Base-by-base conservation (phyloP, 768 basidiomycete species). In the Hericium erinaceus region DNA sequence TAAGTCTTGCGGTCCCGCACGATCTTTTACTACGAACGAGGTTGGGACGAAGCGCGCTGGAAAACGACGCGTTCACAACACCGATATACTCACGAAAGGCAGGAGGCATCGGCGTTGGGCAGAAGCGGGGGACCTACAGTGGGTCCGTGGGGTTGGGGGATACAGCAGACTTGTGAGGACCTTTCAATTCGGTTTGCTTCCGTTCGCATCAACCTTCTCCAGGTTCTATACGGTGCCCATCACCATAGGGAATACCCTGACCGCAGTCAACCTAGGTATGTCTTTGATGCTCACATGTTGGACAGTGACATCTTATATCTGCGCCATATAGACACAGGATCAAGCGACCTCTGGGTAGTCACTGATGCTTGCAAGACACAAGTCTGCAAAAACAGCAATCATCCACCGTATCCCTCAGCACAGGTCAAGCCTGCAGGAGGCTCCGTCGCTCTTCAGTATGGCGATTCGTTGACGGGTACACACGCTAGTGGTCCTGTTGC, bases 401-500 rank as follows among this genome's bases (percentile, higher is more conserved):
- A 57, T 59, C 59, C 54, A 13, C 22, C 59, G 39, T 62, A 62
- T 53, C 61, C 56, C 16, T 52, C 59, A 5, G 33, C 52, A 8
- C 40, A 26, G 39, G 52, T 62, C 16, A 39, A 28, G 15, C 52
- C 41, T 20, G 59, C 44, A 38, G 73, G 76, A 2, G 64, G 83
- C 39, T 74, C 77, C 48, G 79, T 77, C 12, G 55, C 65, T 5
- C 72, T 90, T 12, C 69, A 73, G 6, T 91, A 89, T 59, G 89
- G 89, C 49, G 88, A 89, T 67, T 88, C 87, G 2, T 66, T 58
- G 7, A 86, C 86, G 0, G 84, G 83, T 0, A 90, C 87, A 0
- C 80, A 81, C 61, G 87, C 87, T 3, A 67, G 68, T 40, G 89
- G 89, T 2, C 67, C 77, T n/a, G 78, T 89, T 20, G 87, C 85